phyloP scores from a whole-genome alignment of 2,329 filamentous ascomycete genomes.

The Cladosporium sp. region DNA sequence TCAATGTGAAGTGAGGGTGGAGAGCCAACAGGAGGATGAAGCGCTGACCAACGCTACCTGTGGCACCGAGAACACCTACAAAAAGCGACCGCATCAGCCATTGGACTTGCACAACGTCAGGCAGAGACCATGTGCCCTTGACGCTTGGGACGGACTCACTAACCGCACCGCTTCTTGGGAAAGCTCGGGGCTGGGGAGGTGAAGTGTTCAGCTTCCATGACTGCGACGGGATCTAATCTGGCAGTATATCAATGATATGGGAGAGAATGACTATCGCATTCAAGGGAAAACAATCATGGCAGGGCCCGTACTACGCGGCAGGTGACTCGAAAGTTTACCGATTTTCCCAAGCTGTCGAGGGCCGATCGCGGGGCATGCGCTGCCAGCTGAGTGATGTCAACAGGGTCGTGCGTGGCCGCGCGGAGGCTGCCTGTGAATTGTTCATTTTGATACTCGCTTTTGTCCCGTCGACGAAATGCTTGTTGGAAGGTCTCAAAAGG shows the following conservation, averaged over 20 bases:
- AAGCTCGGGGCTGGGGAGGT: constrained; percentile 33
- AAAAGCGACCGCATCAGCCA: constrained; percentile 4
- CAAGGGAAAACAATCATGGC: not conserved
- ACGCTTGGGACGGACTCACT: constrained; percentile 31
- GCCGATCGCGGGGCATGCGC: not conserved
- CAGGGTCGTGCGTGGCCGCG: too few species aligned
- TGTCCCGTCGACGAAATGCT: too few species aligned
- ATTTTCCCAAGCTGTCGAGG: not conserved
- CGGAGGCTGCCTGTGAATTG: too few species aligned
- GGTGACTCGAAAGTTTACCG: not conserved
- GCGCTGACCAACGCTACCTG: constrained; percentile 88
- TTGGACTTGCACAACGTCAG: not conserved
- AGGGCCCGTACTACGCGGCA: not conserved
- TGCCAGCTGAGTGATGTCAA: not conserved
- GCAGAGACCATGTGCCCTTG: constrained; percentile 30
- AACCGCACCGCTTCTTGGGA: constrained; percentile 49
- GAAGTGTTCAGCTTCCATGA: constrained; percentile 41
- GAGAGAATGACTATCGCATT: not conserved
- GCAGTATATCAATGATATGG: not conserved
- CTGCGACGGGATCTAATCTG: not conserved
- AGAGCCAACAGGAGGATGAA: constrained; percentile 88
- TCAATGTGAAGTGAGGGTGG: constrained; percentile 79
- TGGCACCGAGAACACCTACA: constrained; percentile 71
- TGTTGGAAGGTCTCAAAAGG: too few species aligned
- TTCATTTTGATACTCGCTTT: too few species aligned